Conservation (phyloP, 2,329 filamentous ascomycete genomes). For the Escovopsis sp. region DNA sequence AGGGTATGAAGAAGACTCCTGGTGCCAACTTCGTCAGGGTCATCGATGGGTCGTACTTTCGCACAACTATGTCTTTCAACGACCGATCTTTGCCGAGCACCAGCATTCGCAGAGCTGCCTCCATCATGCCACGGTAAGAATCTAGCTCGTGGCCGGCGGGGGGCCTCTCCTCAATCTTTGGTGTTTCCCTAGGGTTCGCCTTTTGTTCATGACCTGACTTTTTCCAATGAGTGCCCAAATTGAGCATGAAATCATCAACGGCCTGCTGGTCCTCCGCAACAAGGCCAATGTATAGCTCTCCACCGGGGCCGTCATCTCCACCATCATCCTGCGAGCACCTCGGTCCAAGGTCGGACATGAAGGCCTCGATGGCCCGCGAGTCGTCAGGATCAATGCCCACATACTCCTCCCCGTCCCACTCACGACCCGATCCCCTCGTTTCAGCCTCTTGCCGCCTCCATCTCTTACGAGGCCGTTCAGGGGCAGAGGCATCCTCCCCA, state of each 20-base stretch:
- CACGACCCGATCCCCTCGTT: neutral
- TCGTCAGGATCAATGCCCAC: too few relatives aligned
- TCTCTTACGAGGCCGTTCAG: conserved; percentile 5
- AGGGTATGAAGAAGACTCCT: conserved; percentile 21
- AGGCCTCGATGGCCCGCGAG: too few relatives aligned
- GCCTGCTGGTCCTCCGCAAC: conserved; percentile 12
- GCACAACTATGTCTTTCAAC: conserved; percentile 10
- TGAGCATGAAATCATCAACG: conserved; percentile 15
- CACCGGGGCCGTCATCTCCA: neutral
- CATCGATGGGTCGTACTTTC: conserved; percentile 6
- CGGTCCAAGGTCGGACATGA: too few relatives aligned
- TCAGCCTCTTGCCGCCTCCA: conserved; percentile 3
- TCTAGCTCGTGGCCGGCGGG: neutral
- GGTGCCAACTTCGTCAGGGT: conserved; percentile 18
- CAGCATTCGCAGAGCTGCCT: conserved; percentile 12
- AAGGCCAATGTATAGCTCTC: conserved; percentile 9
- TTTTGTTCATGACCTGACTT: neutral
- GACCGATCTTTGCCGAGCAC: conserved; percentile 13
- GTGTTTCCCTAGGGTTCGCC: neutral
- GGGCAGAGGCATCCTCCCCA: neutral
- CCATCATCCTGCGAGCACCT: too few relatives aligned
- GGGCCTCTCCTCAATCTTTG: neutral
- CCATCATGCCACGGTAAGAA: conserved; percentile 4
- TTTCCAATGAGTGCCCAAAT: conserved; percentile 7
- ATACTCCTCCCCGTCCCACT: too few relatives aligned